Base-by-base conservation (phyloP, 1,139 yeast genomes). In the Taphrina communis region DNA sequence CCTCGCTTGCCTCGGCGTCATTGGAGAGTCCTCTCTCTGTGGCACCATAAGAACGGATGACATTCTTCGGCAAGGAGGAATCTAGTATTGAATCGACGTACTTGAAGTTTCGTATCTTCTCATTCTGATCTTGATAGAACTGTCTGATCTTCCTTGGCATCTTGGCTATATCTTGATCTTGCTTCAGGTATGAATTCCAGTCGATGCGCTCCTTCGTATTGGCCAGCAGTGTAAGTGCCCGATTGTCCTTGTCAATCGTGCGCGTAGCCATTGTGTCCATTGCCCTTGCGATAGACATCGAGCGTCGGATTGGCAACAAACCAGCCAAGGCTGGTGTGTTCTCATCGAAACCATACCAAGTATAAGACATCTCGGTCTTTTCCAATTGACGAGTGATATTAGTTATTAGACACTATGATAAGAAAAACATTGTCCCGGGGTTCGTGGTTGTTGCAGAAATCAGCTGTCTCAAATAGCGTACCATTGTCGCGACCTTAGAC, bases 31-130 rank as follows among this genome's bases (percentile, higher is more conserved):
- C 68, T 31, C 67, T 38, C 14, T 65, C 65, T 25, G 57, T 79
- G 81, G 11, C 85, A 86, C 67, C 67, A 74, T 89, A 89, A 66
- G 84, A 86, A 68, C 85, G 81, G 66, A 89, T 81, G 85, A 89
- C 86, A 60, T 84, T 82, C 70, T 83, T 81, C 72, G 88, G 90
- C 70, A 89, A 82, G 0, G 92, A 93, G 2, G 91, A 85, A 75
- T 88, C 95, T 65, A 89, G 80, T 69, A 88, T 80, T 69, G 82
- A 80, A 75, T 89, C 96, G 42, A 89, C 85, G 71, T 85, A 88
- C 63, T 78, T 77, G 73, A 85, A 88, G 67, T 85, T 80, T 41
- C 83, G 84, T 70, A 88, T 85, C 70, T 87, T 76, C 44, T 81
- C 84, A 75, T 89, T 88, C 76, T 88, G 93, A 19, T 56, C 62